These are phyloP conservation scores for Mycena epipterygia DNA, from an alignment of 768 basidiomycete species.

Conservation along the genomic window DNA sequence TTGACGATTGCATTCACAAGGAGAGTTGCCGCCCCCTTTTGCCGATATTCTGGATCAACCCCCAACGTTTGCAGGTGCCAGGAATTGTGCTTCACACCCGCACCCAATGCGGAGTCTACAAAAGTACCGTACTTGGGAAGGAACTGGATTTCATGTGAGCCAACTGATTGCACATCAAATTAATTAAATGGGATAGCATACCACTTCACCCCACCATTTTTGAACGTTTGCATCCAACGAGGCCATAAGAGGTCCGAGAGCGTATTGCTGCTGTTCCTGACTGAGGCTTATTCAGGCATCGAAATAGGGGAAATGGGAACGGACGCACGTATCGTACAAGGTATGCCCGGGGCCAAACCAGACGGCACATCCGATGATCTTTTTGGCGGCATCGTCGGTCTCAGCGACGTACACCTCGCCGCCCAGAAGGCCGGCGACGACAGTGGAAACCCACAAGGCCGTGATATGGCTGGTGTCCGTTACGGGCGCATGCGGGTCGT, in stretches of 20 bases:
- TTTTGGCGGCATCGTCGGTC: conserved; percentile 8
- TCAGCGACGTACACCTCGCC: conserved; percentile 28
- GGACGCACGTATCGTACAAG: conserved; percentile 18
- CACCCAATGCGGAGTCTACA: conserved; percentile 7
- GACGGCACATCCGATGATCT: conserved; percentile 25
- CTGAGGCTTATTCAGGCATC: too few species aligned
- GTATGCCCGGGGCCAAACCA: conserved; percentile 26
- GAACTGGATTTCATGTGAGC: too few species aligned
- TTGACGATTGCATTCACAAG: background rate
- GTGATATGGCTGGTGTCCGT: background rate
- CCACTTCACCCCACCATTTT: too few species aligned
- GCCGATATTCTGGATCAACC: conserved; percentile 27
- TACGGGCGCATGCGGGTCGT: background rate
- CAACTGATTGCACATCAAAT: too few species aligned
- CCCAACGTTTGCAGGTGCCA: conserved; percentile 29
- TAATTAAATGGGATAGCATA: too few species aligned
- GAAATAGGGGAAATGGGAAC: too few species aligned
- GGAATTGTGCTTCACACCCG: conserved; percentile 4
- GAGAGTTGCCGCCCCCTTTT: background rate
- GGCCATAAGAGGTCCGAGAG: too few species aligned
- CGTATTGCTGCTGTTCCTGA: too few species aligned
- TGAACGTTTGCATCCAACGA: too few species aligned
- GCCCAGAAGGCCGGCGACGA: conserved; percentile 1
- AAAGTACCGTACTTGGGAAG: conserved; percentile 10
- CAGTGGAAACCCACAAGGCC: background rate